Evolutionary conservation across 2,329 filamentous ascomycete genomes (phyloP), one percentile per base, ranked within the genome.

Genomic region (Stemphylium beticola): DNA sequence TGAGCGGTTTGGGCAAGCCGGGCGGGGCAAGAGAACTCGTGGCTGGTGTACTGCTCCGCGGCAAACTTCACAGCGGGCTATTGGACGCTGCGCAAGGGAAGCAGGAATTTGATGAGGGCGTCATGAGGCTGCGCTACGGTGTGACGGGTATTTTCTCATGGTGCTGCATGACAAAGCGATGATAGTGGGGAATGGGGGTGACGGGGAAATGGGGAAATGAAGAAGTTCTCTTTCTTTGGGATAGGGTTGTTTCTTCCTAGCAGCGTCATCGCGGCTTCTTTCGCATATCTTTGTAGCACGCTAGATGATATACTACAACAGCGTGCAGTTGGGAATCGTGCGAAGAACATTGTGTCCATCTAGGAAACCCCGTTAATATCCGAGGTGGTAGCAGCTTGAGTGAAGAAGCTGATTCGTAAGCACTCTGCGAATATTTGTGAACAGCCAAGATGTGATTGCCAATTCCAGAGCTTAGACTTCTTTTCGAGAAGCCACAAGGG

Each of bases 1-100:
- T 55, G 56, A 33, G 51, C 56, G 45, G 44, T 64, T 66, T 53
- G 39, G 64, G 62, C 46, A 62, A 62, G 58, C 60, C 58, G 62
- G 42, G 60, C 49, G 55, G 52, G 57, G 50, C 41, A 44, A 8
- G 18, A 20, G 18, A 22, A 29, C 46, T 43, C 2, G 18, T 17
- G 29, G 15, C 40, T 41, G 39, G 29, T 11, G 39, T 18, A 17
- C 2, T 39, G 39, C 12, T 31, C 51, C 40, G 51, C 51, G 51
- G 51, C 39, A 11, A 49, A 50, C 26, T 18, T 38, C 9, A 32
- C 33, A 12, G 15, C 15, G 33, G 26, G 5, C 22, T 12, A 20
- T 40, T 49, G 39, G 11, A n/a, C 10, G 37, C 26, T 11, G 14
- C 29, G 26, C 33, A 33, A n/a, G 18, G 9, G 3, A 39, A 24